Evolutionary conservation across 2,329 filamentous ascomycete genomes (phyloP).

Genomic region (Colletotrichum shisoi): DNA sequence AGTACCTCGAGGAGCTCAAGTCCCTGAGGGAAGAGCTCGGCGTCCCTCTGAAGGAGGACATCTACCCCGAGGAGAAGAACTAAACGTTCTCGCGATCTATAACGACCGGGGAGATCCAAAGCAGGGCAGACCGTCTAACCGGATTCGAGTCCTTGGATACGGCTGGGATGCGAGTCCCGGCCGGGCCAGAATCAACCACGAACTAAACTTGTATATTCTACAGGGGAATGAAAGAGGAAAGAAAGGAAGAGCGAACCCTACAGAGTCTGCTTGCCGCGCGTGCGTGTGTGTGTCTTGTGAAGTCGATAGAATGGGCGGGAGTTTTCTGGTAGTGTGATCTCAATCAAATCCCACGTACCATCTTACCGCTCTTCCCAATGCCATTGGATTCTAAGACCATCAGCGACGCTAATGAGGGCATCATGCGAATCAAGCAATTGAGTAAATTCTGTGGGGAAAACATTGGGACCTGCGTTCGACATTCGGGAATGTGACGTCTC

Average conservation of each 20-base stretch:
- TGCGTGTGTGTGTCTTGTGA: conserved; percentile 19
- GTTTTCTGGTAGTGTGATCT: conserved; percentile 36
- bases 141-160: conserved; percentile 21
- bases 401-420: background rate
- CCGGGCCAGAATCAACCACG: conserved; percentile 17
- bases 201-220: conserved; percentile 51
- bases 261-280: conserved; percentile 25
- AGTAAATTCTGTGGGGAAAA: conserved; percentile 20
- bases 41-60: conserved; percentile 86
- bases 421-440: background rate
- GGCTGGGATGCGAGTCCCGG: conserved; percentile 7
- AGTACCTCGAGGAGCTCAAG: conserved; percentile 95
- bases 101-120: background rate
- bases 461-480: background rate
- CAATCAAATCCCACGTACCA: conserved; percentile 38
- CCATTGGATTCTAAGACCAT: conserved; percentile 12
- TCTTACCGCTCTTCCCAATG: conserved; percentile 19
- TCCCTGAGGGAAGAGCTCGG: conserved; percentile 92
- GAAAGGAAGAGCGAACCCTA: conserved; percentile 19
- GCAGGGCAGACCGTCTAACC: conserved; percentile 1
- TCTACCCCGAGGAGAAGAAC: conserved; percentile 76
- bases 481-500: background rate
- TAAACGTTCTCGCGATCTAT: conserved; percentile 40
- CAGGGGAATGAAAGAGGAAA: conserved; percentile 37
- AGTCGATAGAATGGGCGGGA: conserved; percentile 38